These are phyloP conservation scores for Pisolithus tinctorius DNA, from an alignment of 768 basidiomycete species.

Conservation along the genomic window DNA sequence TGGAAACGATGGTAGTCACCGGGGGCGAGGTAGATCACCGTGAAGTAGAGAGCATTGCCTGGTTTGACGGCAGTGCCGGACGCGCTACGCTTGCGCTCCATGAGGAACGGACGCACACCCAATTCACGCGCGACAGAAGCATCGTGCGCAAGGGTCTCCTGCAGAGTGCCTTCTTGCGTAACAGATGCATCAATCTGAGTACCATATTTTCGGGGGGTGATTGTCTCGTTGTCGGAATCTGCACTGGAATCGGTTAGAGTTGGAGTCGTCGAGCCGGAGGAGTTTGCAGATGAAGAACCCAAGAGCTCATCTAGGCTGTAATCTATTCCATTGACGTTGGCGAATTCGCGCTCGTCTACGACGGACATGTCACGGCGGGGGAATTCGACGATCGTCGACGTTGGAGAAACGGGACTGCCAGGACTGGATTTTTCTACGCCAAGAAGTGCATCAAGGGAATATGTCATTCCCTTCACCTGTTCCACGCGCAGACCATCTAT, in stretches of 20 bases:
- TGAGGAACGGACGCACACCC: constrained; percentile 43
- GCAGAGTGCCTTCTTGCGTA: constrained; percentile 41
- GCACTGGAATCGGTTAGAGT: constrained; percentile 10
- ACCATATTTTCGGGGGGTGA: constrained; percentile 51
- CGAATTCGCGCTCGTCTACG: constrained; percentile 86
- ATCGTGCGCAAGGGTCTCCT: constrained; percentile 59
- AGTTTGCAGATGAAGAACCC: constrained; percentile 41
- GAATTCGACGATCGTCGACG: constrained; percentile 37
- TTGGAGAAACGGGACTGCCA: constrained; percentile 35
- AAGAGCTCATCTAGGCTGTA: constrained; percentile 89
- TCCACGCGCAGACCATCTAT: constrained; percentile 78
- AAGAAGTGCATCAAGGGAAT: constrained; percentile 89
- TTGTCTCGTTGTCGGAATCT: constrained; percentile 17
- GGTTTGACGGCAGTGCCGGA: constrained; percentile 50
- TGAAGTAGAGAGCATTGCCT: constrained; percentile 84
- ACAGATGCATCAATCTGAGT: constrained; percentile 73
- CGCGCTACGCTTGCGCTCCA: constrained; percentile 27
- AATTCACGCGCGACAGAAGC: constrained; percentile 67
- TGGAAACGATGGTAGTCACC: constrained; percentile 99
- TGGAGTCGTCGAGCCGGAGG: constrained; percentile 36
- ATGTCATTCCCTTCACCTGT: constrained; percentile 97
- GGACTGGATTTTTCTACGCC: constrained; percentile 55
- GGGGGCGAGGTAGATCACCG: constrained; percentile 95
- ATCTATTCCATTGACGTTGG: constrained; percentile 93
- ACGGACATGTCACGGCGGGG: constrained; percentile 47